Percentiles rank a stretch among this genome's conserved stretches.
phyloP scores from a whole-genome alignment of 1,284 basidiomycete genomes.

The Ustilago hordei region DNA sequence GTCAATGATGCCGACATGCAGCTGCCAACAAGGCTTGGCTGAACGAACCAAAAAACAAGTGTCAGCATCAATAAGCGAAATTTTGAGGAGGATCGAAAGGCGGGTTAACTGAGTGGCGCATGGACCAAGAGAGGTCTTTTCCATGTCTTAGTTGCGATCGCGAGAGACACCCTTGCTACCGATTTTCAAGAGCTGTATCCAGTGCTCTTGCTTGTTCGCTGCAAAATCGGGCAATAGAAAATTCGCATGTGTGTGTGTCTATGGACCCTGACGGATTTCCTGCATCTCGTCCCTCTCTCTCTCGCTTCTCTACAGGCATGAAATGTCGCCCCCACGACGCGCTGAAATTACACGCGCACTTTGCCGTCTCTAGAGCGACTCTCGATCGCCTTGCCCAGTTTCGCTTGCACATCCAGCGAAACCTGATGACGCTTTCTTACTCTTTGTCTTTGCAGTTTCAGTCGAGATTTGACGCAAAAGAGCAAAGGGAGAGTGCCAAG shows the following conservation, averaged over 20 bases:
- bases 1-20: background rate
- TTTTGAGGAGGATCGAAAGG: constrained; percentile 5
- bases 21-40: background rate
- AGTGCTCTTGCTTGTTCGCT: background rate
- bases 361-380: constrained; percentile 4
- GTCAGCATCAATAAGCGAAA: constrained; percentile 2
- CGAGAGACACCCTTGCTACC: background rate
- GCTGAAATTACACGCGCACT: constrained; percentile 1
- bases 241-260: background rate
- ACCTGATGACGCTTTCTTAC: constrained; percentile 2
- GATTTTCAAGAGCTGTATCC: no score
- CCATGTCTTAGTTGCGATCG: background rate
- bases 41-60: background rate
- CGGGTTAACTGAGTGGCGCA: background rate
- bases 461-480: no score
- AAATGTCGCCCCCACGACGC: background rate
- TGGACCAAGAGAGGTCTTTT: background rate
- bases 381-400: constrained; percentile 3
- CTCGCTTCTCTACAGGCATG: background rate
- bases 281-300: background rate
- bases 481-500: background rate
- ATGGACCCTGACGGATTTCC: constrained; percentile 4
- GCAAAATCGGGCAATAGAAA: constrained; percentile 1
- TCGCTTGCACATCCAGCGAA: background rate
- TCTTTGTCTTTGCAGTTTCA: background rate